Conservation (phyloP, 371 early-diverging fungal species). For the Rhizopus microsporus region DNA sequence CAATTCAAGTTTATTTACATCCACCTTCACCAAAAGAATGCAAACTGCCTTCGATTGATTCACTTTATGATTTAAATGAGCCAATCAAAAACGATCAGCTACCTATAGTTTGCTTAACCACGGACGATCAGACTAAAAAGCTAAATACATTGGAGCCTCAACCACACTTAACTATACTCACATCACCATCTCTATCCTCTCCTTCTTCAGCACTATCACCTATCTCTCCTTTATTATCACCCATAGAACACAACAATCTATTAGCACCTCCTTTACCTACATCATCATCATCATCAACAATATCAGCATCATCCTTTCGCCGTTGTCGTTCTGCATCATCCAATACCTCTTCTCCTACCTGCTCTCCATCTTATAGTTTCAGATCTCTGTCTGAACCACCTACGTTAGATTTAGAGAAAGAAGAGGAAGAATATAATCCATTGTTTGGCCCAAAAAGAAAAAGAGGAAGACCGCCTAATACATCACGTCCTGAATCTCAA, state of each 20-base stretch:
- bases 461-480: conserved; percentile 49
- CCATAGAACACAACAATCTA: conserved; percentile 8
- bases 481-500: conserved; percentile 25
- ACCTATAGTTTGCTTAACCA: background rate
- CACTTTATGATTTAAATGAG: conserved; percentile 7
- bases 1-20: conserved; percentile 19
- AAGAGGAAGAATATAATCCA: conserved; percentile 7
- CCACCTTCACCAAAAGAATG: conserved; percentile 21
- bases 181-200: background rate
- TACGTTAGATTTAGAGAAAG: conserved; percentile 19
- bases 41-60: conserved; percentile 18
- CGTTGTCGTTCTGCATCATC: conserved; percentile 17
- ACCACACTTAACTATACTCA: background rate
- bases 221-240: conserved; percentile 11
- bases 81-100: conserved; percentile 10
- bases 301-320: conserved; percentile 5
- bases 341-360: conserved; percentile 11
- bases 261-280: conserved; percentile 12
- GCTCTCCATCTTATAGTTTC: conserved; percentile 18
- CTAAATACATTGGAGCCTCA: conserved; percentile 5
- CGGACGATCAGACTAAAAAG: conserved; percentile 4
- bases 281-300: conserved; percentile 1
- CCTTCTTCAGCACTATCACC: background rate
- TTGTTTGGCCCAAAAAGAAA: conserved; percentile 33
- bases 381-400: conserved; percentile 35